Evolutionary conservation across 495 filamentous ascomycete species (phyloP), one percentile per base, ranked within the genome.

Genomic region (Mycothermus thermophilus): DNA sequence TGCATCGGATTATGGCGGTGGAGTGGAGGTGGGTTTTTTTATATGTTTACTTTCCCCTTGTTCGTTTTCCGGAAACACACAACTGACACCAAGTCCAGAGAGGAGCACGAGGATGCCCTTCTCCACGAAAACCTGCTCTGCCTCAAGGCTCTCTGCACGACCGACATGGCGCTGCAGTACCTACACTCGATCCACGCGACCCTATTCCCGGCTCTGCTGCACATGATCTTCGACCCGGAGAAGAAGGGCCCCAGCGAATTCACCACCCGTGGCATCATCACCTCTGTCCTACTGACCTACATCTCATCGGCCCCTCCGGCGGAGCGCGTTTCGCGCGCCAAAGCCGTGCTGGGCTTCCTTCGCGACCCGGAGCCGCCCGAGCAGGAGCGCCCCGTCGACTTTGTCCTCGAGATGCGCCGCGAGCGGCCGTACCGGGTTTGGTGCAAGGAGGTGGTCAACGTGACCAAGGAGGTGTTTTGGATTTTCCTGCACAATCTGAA

Each of bases 391-490:
- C 82, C 85, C 0, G 62, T 93, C 11, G 72, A 72, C 5, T 96
- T 97, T 59, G 87, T 97, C 21, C 66, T 82, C 15, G 77, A 83
- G 24, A 96, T 96, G 63, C 79, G 82, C 44, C 77, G 80, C 22
- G 73, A 83, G 19, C 73, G 90, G 0, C 90, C 90, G 0, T 97
- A 94, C 50, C 77, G 80, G 8, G 74, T 92, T 9, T 97, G 90
- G 90, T 81, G 77, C 61, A 88, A 84, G 55, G 90, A 97, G 54
- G 75, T 88, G 12, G 75, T 74, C 32, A 83, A 79, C 44, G 86
- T 96, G 28, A 93, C 84, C 22, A 96, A 96, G 57, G 90, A 97
- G 54, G 90, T 96, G 18, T 97, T 97, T 55, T 97, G 90, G 90
- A 97, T 97, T 50, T 97, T 96, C 60, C 66, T 95, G 35, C 90